phyloP scores from a whole-genome alignment of 306 rosid genomes.

The Boehmeria nivea region DNA sequence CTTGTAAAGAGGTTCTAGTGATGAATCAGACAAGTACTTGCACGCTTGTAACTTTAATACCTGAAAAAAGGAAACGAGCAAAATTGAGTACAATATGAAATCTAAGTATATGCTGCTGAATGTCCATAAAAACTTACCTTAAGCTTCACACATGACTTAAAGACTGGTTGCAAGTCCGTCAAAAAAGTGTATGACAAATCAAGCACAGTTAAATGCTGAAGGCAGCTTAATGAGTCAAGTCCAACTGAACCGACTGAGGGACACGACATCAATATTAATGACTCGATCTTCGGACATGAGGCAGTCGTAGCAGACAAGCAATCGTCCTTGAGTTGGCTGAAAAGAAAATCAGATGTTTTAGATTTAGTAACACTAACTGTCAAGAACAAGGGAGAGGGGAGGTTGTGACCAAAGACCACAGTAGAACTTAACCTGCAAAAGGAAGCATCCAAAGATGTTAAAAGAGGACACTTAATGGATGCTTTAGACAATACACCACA shows the following conservation, averaged over 20 bases:
- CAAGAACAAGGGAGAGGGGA: neutral
- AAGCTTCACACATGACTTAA: conserved; percentile 73
- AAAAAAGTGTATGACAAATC: conserved; percentile 94
- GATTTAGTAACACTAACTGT: conserved; percentile 7
- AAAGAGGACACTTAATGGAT: conserved; percentile 78
- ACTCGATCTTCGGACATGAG: conserved; percentile 77
- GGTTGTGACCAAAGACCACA: neutral
- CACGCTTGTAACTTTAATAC: conserved; percentile 95
- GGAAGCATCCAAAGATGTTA: conserved; percentile 91
- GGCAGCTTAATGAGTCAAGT: conserved; percentile 64
- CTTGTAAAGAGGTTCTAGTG: conserved; percentile 94
- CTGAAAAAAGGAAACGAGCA: conserved; percentile 32
- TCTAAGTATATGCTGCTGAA: neutral
- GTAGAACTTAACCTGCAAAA: conserved; percentile 73
- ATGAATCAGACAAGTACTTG: conserved; percentile 74
- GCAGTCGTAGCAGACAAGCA: conserved; percentile 90
- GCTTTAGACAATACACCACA: conserved; percentile 92
- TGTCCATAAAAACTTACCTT: conserved; percentile 41
- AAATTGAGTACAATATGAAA: neutral
- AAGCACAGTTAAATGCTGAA: conserved; percentile 59
- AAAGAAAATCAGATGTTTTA: conserved; percentile 28
- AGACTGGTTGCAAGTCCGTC: conserved; percentile 79
- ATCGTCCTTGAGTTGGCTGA: conserved; percentile 81
- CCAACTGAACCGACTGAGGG: conserved; percentile 81
- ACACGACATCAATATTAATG: conserved; percentile 91